Evolutionary conservation across 2,329 filamentous ascomycete species (phyloP), one percentile per base, ranked within the genome.

Genomic region (Madurella mycetomatis): DNA sequence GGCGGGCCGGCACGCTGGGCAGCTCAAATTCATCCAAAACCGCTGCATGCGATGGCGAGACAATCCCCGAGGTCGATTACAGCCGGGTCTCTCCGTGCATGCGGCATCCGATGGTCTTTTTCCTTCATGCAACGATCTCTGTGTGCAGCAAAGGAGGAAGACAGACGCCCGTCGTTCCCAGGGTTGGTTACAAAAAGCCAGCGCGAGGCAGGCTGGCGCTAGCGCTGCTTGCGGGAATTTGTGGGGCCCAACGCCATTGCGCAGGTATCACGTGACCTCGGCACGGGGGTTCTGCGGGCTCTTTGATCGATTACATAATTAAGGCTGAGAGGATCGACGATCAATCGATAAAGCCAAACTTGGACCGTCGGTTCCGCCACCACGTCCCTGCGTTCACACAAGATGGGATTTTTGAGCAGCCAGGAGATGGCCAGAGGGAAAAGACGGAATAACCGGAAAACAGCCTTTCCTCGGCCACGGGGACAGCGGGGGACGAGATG

Each of bases 181-280:
- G 50, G 41, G 48, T 58, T 59, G 58, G 58, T 55, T 59, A 42
- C 59, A 56, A 62, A 64, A 64, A 64, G 60, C 60, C 59, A 64
- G 56, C 57, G 56, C 51, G 53, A 62, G 62, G 49, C 59, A 54
- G 52, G 47, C 54, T 45, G 16, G 52, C 57, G 56, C 62, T 62
- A 65, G 42, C 5, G 15, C 39, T 17, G 44, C 52, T 59, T 59
- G 31, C 2, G 56, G 53, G 7, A 57, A 53, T 39, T 52, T 47
- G 55, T 62, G 60, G 57, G 48, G 5, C 53, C 2, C 30, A 41
- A 48, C 11, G 46, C 40, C 41, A 41, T 37, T 15, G 34, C 41
- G 25, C 45, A n/a, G 49, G 37, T 15, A 5, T 32, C 61, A 61
- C 57, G 59, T 61, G 59, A 34, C 46, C 34, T 15, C 4, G 34